Percentiles rank a stretch among this genome's conserved stretches.
Conservation (phyloP, 768 basidiomycete species). For the Phylloporus sp. region DNA sequence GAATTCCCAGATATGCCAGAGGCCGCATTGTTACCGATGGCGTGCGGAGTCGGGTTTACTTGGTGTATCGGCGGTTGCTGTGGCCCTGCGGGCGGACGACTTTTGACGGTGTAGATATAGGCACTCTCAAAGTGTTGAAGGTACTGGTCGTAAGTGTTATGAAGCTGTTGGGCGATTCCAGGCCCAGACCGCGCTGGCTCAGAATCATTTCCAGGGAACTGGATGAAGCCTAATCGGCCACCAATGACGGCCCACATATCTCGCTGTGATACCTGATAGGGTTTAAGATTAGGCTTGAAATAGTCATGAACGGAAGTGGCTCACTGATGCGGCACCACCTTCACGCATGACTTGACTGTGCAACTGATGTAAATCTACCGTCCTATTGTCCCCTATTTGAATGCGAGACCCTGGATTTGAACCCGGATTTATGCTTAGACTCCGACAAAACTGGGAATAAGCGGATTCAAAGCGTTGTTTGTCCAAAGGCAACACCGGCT, state of each 20-base stretch:
- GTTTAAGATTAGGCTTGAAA: constrained; percentile 6
- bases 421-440: constrained; percentile 38
- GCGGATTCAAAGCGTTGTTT: constrained; percentile 48
- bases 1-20: constrained; percentile 13
- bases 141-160: constrained; percentile 56
- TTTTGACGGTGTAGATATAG: constrained; percentile 41
- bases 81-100: constrained; percentile 12
- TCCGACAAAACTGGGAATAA: constrained; percentile 45
- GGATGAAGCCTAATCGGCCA: constrained; percentile 59
- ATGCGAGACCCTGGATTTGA: constrained; percentile 36
- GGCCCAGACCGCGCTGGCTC: constrained; percentile 63
- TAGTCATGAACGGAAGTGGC: constrained; percentile 13
- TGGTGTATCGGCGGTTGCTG: constrained; percentile 13
- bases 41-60: constrained; percentile 10
- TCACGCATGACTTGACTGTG: constrained; percentile 56
- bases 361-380: constrained; percentile 55
- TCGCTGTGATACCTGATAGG: constrained; percentile 44
- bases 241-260: constrained; percentile 65
- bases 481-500: constrained; percentile 38
- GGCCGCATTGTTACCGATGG: constrained; percentile 8
- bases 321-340: constrained; percentile 48
- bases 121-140: constrained; percentile 52
- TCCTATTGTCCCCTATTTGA: constrained; percentile 47
- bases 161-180: constrained; percentile 53
- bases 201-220: constrained; percentile 55